Percentiles rank a stretch among this genome's conserved stretches.
Evolutionary conservation across 106 monocot genomes (phyloP).

Genomic region (Phalaenopsis equestris): DNA sequence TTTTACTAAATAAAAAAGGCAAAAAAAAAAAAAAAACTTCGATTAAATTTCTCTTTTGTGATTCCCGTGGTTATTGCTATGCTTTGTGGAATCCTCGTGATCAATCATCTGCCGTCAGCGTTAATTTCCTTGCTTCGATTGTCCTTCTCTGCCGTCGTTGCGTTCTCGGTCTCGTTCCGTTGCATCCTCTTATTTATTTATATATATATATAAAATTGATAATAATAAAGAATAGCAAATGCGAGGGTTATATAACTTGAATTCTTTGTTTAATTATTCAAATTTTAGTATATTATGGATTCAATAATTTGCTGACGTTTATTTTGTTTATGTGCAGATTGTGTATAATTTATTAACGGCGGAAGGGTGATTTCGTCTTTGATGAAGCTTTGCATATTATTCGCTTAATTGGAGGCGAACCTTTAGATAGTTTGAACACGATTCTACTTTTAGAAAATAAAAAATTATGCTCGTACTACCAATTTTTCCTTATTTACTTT

Average conservation of each 20-base stretch:
- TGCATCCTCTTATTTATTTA: not conserved
- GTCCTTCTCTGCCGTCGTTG: not conserved
- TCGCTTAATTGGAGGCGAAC: no score
- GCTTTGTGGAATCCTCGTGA: not conserved
- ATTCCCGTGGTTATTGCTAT: not conserved
- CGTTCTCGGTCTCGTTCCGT: not conserved
- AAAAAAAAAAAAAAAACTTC: not conserved
- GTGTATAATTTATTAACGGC: not conserved
- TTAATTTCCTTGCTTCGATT: not conserved
- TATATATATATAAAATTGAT: not conserved
- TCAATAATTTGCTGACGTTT: not conserved
- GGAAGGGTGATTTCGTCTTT: not conserved
- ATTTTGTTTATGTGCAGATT: not conserved
- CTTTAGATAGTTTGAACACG: no score
- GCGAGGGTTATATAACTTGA: no score
- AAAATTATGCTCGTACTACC: not conserved
- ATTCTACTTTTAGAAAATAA: no score
- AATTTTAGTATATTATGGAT: not conserved
- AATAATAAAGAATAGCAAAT: no score
- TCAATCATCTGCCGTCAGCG: no score
- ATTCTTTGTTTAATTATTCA: no score
- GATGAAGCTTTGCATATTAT: no score
- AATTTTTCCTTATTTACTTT: not conserved
- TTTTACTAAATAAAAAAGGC: not conserved
- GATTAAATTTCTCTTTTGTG: not conserved